Evolutionary conservation across 1,139 yeast genomes (phyloP), one percentile per base, ranked within the genome.

Genomic region (Yamadazyma mexicana): DNA sequence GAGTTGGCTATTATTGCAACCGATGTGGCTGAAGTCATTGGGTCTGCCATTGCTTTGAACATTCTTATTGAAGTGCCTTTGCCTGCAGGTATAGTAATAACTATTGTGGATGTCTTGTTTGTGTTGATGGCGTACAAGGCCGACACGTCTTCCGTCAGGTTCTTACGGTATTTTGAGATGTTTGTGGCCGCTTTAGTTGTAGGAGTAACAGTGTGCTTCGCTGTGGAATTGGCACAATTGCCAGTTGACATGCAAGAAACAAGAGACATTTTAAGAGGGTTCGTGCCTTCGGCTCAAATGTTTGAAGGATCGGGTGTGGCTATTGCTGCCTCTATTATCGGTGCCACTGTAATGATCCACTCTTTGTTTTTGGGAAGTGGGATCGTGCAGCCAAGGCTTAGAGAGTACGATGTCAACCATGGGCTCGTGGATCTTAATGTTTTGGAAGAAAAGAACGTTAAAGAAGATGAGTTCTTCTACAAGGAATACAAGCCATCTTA

Each of bases 261-360:
- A 0, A 62, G 81, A 17, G 66, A 72, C 7, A 66, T 87, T 5
- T 78, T 87, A 49, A 66, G 87, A 45, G 95, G 95, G 0, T 87
- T 65, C 61, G 77, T 76, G 0, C 95, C 95, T 1, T 81, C 88
- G 0, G 58, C 61, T 25, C 75, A 77, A 46, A 75, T 85, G 73
- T 74, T 86, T 45, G 66, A 75, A 36, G 78, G 80, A 10, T 68
- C 68, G 40, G 92, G 94, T 6, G 64, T 86, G 56, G 81, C 86
- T 45, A 77, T 82, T 34, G 87, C 92, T 5, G 82, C 88, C 17
- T 84, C 91, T 14, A 79, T 87, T 50, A 66, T 87, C 34, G 94
- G 94, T 56, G 87, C 92, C 22, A 85, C 92, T 0, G 92, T 85
- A 22, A 85, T 85, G 92, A 87, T 89, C 27, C 92, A 85, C 55